These are phyloP conservation scores for Juglanconis sp. DNA, from an alignment of 2,329 filamentous ascomycete species.

Conservation along the genomic window DNA sequence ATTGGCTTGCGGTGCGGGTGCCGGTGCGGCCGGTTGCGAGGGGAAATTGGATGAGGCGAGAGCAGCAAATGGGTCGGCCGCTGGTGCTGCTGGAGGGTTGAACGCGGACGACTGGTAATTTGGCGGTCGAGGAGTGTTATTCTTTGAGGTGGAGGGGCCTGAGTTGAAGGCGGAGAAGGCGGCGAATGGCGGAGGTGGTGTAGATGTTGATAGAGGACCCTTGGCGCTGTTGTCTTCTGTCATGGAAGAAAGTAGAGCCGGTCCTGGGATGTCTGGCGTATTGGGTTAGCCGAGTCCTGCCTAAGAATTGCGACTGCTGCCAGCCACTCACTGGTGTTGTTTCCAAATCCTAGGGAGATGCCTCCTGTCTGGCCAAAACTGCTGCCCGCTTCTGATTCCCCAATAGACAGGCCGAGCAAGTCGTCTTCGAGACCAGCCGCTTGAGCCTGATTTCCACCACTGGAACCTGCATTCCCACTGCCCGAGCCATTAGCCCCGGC, in stretches of 20 bases:
- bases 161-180: constrained; percentile 55
- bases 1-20: constrained; percentile 32
- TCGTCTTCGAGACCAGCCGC: constrained; percentile 78
- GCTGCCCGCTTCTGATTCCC: constrained; percentile 44
- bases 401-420: constrained; percentile 81
- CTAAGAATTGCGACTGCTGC: too few relatives aligned
- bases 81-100: constrained; percentile 39
- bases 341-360: constrained; percentile 77
- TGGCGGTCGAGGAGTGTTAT: constrained; percentile 51
- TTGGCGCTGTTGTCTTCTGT: constrained; percentile 59
- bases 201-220: constrained; percentile 37
- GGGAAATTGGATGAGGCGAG: constrained; percentile 37
- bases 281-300: constrained; percentile 23
- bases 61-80: constrained; percentile 52
- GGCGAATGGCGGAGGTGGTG: constrained; percentile 43
- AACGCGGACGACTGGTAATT: constrained; percentile 45
- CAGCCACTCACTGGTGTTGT: constrained; percentile 59
- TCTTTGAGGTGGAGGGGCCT: constrained; percentile 46
- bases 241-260: constrained; percentile 61
- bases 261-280: constrained; percentile 58
- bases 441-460: constrained; percentile 42
- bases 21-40: constrained; percentile 32
- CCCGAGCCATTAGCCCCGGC: constrained; percentile 51
- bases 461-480: constrained; percentile 12
- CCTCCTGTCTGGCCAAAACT: constrained; percentile 72